Evolutionary conservation across 495 filamentous ascomycete genomes (phyloP).

Genomic region (Emericellopsis terricola): DNA sequence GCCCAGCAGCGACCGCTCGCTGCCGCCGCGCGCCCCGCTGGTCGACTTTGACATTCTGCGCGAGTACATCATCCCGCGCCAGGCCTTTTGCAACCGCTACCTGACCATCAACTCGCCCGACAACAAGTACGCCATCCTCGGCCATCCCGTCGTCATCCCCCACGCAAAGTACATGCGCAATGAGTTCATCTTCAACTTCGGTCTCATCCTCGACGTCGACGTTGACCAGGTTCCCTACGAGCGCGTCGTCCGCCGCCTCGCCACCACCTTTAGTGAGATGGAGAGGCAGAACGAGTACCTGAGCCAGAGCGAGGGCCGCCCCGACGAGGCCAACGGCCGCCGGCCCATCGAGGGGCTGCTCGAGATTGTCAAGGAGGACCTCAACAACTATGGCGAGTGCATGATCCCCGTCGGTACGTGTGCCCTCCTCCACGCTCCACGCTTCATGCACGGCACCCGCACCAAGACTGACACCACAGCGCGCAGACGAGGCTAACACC

Average conservation of each 20-base stretch:
- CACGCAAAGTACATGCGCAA: slow-evolving; percentile 66
- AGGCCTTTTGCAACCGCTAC: slow-evolving; percentile 77
- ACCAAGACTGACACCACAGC: too few species aligned
- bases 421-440: neutral
- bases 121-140: slow-evolving; percentile 63
- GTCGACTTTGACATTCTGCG: slow-evolving; percentile 70
- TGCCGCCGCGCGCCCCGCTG: slow-evolving; percentile 36
- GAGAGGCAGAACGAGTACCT: slow-evolving; percentile 76
- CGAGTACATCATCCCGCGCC: slow-evolving; percentile 81
- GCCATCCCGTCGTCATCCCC: slow-evolving; percentile 75
- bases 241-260: slow-evolving; percentile 69
- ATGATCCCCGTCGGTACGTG: slow-evolving; percentile 78
- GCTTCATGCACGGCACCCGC: too few species aligned
- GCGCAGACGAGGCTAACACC: slow-evolving; percentile 71
- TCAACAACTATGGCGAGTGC: slow-evolving; percentile 95
- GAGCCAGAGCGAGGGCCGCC: slow-evolving; percentile 26
- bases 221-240: slow-evolving; percentile 51
- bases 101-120: slow-evolving; percentile 56
- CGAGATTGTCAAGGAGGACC: slow-evolving; percentile 81
- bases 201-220: slow-evolving; percentile 53
- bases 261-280: slow-evolving; percentile 65
- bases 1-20: slow-evolving; percentile 19
- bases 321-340: slow-evolving; percentile 25
- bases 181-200: slow-evolving; percentile 97
- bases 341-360: slow-evolving; percentile 63